Conservation (phyloP, 129 eudicot species). For the Artemisia argyi region DNA sequence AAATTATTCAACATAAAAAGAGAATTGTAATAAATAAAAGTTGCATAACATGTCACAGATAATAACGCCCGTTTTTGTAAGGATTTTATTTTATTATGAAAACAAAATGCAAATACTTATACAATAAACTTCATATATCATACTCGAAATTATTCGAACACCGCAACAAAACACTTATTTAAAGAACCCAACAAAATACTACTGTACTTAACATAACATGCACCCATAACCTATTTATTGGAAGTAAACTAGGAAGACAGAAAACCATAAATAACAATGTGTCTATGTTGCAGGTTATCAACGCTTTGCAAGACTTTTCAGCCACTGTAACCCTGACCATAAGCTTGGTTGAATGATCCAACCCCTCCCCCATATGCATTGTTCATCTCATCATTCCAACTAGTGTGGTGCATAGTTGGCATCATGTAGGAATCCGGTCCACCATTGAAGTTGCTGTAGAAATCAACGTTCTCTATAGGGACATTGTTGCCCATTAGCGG, state of each 20-base stretch:
- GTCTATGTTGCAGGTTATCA: too few relatives aligned
- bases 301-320: background rate
- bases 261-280: background rate
- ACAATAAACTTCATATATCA: too few relatives aligned
- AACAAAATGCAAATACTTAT: too few relatives aligned
- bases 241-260: background rate
- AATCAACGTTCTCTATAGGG: background rate
- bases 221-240: background rate
- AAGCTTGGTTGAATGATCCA: slow-evolving; percentile 9
- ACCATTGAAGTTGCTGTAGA: background rate
- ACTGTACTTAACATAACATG: background rate
- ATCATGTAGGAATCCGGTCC: background rate
- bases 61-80: too few relatives aligned
- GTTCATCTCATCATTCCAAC: background rate
- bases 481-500: slow-evolving; percentile 14
- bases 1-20: too few relatives aligned
- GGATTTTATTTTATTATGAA: too few relatives aligned
- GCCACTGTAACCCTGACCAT: slow-evolving; percentile 1
- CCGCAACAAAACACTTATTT: background rate
- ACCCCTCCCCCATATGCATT: background rate
- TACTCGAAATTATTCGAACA: background rate
- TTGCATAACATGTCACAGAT: too few relatives aligned
- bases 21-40: too few relatives aligned
- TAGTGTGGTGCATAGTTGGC: background rate
- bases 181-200: background rate